Conservation (phyloP, 2,329 filamentous ascomycete genomes). For the Cladophialophora chaetospira region DNA sequence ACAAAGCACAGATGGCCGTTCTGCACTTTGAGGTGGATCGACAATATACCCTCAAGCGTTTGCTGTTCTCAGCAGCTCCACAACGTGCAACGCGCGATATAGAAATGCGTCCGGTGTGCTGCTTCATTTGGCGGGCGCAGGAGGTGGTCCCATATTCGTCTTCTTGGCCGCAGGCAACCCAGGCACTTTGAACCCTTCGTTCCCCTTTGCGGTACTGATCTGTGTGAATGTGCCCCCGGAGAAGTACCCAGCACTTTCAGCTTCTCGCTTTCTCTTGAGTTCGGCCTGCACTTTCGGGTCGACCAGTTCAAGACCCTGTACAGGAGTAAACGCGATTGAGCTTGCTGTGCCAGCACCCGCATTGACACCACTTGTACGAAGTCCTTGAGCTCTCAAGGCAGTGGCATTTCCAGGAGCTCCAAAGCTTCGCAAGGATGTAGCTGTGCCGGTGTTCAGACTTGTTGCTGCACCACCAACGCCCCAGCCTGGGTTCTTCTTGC, state of each 20-base stretch:
- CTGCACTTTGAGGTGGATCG: not conserved
- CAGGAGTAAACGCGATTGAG: slow-evolving; percentile 88
- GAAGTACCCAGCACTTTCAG: slow-evolving; percentile 95
- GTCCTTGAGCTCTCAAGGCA: slow-evolving; percentile 75
- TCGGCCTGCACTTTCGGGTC: slow-evolving; percentile 90
- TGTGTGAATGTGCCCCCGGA: slow-evolving; percentile 97
- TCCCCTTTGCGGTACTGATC: slow-evolving; percentile 49
- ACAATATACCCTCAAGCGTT: too few species aligned
- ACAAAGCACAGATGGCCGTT: too few species aligned
- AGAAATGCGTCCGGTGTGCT: not conserved
- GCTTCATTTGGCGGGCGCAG: slow-evolving; percentile 34
- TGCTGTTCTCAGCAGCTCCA: too few species aligned
- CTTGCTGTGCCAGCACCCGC: slow-evolving; percentile 81
- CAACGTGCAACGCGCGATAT: too few species aligned
- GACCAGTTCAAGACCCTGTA: slow-evolving; percentile 91
- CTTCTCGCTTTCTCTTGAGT: slow-evolving; percentile 85
- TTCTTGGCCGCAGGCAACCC: slow-evolving; percentile 73
- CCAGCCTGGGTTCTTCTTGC: slow-evolving; percentile 96
- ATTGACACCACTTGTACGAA: slow-evolving; percentile 80
- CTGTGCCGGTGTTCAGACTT: slow-evolving; percentile 61
- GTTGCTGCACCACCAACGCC: slow-evolving; percentile 58
- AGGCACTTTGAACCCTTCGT: slow-evolving; percentile 80
- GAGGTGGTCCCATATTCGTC: slow-evolving; percentile 57
- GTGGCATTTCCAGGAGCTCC: slow-evolving; percentile 58
- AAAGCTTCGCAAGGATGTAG: slow-evolving; percentile 81